Base-by-base conservation (phyloP, 1,284 basidiomycete genomes). In the Puccinia hordei region DNA sequence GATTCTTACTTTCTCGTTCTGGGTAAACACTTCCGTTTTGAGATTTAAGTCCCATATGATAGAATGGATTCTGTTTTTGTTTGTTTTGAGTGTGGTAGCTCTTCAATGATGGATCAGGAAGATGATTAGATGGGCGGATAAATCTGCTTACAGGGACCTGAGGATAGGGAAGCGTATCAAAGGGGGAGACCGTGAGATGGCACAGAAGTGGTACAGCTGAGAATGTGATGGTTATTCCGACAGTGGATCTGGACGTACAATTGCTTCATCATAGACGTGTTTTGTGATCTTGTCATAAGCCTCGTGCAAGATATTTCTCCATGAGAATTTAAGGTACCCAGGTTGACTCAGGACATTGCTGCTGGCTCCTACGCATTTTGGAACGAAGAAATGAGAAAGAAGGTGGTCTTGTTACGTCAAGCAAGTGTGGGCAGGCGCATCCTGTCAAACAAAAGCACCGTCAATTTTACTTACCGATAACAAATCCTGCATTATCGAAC, bases 181-280 rank as follows among this genome's bases (percentile, higher is more conserved):
- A 49, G 46, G 46, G 10, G 8, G 15, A 49, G 46, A 49, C 13
- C 46, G 46, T 49, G 46, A 49, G 46, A 19, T 49, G 46, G 10
- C 46, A 49, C 13, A 49, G 46, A 49, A 17, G 5, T 27, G 22
- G 57, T 41, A 17, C 3, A 51, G 46, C 44, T 9, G 41, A 65
- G 41, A 30, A 24, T 75, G 63, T 44, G n/a, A 41, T 49, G 30
- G 24, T 57, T 35, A 15, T 63, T 9, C 15, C 13, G 61, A 41
- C 2, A 33, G 41, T 35, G n/a, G 38, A 74, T 41, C 19, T 33
- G 22, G 38, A 78, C 75, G 44, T 53, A 78, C 75, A 69, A 78
- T 78, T 35, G 75, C 75, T 59, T 78, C 75, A 46, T 78, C 75
- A 27, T 78, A 78, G 66, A 78, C 41, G 38, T 78, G 46, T 44